Percentiles rank a stretch among this genome's conserved stretches.
These are phyloP conservation scores for Lentinula novae-zelandiae DNA, from an alignment of 1,284 basidiomycete species.

Conservation along the genomic window DNA sequence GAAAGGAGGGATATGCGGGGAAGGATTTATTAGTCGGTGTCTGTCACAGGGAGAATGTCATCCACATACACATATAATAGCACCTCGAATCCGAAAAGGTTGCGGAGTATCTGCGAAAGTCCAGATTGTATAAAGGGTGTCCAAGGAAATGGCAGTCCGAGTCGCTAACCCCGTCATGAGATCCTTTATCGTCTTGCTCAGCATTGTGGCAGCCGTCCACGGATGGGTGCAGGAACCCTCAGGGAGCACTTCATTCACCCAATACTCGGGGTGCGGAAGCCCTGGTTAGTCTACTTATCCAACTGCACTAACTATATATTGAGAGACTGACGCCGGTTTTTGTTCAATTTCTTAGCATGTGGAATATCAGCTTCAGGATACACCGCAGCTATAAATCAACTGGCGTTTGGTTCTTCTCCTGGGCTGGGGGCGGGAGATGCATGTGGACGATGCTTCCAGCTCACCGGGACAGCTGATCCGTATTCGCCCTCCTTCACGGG, in stretches of 20 bases:
- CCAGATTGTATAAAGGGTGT: neutral
- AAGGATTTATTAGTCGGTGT: neutral
- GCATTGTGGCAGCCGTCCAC: neutral
- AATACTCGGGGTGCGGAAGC: conserved; percentile 45
- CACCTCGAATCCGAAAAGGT: neutral
- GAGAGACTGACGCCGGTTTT: neutral
- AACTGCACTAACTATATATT: neutral
- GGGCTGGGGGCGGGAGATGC: conserved; percentile 54
- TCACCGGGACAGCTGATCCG: conserved; percentile 48
- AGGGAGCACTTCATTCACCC: conserved; percentile 53
- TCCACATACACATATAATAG: neutral
- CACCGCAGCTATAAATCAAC: conserved; percentile 54
- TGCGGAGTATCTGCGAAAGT: neutral
- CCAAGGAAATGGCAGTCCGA: neutral
- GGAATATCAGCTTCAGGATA: conserved; percentile 46
- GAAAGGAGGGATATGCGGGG: no score
- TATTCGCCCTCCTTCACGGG: conserved; percentile 48
- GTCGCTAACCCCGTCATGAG: neutral
- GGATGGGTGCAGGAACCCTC: conserved; percentile 50
- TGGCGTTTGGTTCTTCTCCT: conserved; percentile 48
- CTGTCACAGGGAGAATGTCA: neutral
- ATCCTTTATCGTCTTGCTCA: neutral
- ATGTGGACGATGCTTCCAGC: conserved; percentile 54
- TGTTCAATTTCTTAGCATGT: conserved; percentile 37
- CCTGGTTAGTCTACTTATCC: conserved; percentile 30